phyloP scores from a whole-genome alignment of 2,329 filamentous ascomycete genomes.

The Colletotrichum orchidophilum region DNA sequence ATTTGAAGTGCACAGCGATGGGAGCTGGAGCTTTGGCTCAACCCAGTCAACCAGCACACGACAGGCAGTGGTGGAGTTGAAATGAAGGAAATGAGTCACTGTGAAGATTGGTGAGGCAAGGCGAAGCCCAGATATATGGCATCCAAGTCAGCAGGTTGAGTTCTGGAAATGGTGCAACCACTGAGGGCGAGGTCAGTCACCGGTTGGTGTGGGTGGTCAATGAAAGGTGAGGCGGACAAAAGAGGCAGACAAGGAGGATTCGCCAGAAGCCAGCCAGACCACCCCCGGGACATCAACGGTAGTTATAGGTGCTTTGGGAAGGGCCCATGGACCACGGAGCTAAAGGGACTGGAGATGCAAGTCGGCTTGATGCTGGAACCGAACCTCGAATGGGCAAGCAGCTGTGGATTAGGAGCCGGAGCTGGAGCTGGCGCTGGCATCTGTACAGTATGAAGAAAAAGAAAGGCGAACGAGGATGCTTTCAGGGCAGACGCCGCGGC shows the following conservation, averaged over 20 bases:
- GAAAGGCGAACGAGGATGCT: conserved; percentile 29
- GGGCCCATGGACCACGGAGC: conserved; percentile 21
- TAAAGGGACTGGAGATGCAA: conserved; percentile 31
- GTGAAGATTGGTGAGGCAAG: conserved; percentile 54
- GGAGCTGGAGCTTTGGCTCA: conserved; percentile 23
- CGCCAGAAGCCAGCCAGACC: conserved; percentile 20
- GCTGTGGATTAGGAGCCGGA: conserved; percentile 7
- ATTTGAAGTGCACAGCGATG: conserved; percentile 40
- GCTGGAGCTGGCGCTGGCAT: neutral
- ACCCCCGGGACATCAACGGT: conserved; percentile 27
- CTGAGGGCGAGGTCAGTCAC: conserved; percentile 23
- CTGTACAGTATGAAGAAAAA: conserved; percentile 32
- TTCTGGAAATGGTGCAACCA: conserved; percentile 36
- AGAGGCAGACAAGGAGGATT: conserved; percentile 35
- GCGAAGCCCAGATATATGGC: conserved; percentile 49
- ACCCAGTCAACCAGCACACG: conserved; percentile 24
- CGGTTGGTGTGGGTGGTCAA: conserved; percentile 40
- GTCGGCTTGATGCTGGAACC: conserved; percentile 31
- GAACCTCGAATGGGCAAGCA: conserved; percentile 24
- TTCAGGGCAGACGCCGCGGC: conserved; percentile 24
- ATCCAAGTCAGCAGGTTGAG: conserved; percentile 33
- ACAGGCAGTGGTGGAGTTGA: conserved; percentile 37
- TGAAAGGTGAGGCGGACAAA: conserved; percentile 40
- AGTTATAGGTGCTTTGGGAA: conserved; percentile 32
- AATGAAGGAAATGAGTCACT: conserved; percentile 50